These are phyloP conservation scores for Kwoniella dejecticola DNA, from an alignment of 768 basidiomycete species.

Conservation along the genomic window DNA sequence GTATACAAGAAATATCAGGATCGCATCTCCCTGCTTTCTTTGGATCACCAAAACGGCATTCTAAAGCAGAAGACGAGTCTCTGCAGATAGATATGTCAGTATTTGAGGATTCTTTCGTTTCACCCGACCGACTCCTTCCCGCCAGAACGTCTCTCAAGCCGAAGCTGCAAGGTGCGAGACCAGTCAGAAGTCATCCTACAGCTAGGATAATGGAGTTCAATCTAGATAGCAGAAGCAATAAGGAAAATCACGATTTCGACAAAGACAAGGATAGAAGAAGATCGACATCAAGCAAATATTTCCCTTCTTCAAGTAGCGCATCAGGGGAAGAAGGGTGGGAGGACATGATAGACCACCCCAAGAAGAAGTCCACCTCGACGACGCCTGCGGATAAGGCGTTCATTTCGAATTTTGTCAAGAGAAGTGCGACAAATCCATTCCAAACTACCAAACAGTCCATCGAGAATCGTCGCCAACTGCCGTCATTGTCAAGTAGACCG, in stretches of 20 bases:
- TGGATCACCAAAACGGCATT: not conserved
- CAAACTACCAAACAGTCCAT: conserved; percentile 18
- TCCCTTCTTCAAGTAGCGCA: not conserved
- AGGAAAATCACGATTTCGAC: too few species aligned
- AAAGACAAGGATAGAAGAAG: conserved; percentile 6
- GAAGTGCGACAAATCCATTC: conserved; percentile 37
- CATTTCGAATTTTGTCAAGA: conserved; percentile 15
- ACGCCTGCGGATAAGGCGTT: not conserved
- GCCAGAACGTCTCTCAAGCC: not conserved
- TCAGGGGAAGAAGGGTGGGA: conserved; percentile 5
- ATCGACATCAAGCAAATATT: conserved; percentile 24
- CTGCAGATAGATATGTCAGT: conserved; percentile 34
- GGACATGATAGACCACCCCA: too few species aligned
- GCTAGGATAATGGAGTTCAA: conserved; percentile 18
- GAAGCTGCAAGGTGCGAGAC: not conserved
- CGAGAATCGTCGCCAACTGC: conserved; percentile 19
- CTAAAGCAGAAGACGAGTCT: conserved; percentile 25
- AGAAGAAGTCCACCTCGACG: not conserved
- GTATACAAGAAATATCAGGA: conserved; percentile 19
- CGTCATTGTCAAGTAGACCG: not conserved
- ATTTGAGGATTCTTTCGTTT: conserved; percentile 19
- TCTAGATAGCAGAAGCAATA: not conserved
- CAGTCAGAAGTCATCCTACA: conserved; percentile 20
- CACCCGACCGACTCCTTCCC: not conserved
- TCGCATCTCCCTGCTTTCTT: not conserved